Percentiles rank a stretch among this genome's conserved stretches.
Conservation (phyloP, 2,329 filamentous ascomycete species). For the Aspergillus versicolor region DNA sequence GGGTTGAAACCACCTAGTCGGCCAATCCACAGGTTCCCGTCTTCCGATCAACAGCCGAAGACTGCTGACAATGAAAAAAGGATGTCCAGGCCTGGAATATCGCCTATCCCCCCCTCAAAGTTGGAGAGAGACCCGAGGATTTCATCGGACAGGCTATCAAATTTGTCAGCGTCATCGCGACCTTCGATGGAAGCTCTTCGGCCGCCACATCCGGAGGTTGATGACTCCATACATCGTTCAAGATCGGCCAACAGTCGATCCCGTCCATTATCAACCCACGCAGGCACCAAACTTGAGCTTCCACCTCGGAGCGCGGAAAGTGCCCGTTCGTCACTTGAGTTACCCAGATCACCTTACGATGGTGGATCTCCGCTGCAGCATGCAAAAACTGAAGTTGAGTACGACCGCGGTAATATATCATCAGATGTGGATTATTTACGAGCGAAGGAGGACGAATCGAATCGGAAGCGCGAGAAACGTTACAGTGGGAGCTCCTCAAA, state of each 20-base stretch:
- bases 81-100: conserved; percentile 26
- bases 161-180: conserved; percentile 57
- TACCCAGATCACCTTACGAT: conserved; percentile 35
- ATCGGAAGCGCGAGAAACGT: conserved; percentile 56
- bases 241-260: conserved; percentile 66
- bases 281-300: conserved; percentile 80
- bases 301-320: conserved; percentile 70
- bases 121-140: conserved; percentile 53
- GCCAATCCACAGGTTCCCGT: conserved; percentile 57
- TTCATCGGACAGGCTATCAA: conserved; percentile 50
- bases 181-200: conserved; percentile 71
- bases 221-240: conserved; percentile 58
- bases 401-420: conserved; percentile 58
- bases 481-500: conserved; percentile 58
- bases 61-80: conserved; percentile 28
- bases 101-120: conserved; percentile 33
- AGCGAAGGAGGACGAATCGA: conserved; percentile 66
- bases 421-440: conserved; percentile 83
- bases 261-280: conserved; percentile 77
- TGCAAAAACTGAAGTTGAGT: conserved; percentile 35
- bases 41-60: conserved; percentile 47
- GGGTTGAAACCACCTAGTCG: conserved; percentile 33
- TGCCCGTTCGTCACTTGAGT: conserved; percentile 43
- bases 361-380: conserved; percentile 34
- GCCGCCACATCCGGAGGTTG: conserved; percentile 62